A percentile compares a stretch with the other conserved stretches of the same genome.
phyloP scores from a whole-genome alignment of 257 asterid species.

The Galeopsis tetrahit region DNA sequence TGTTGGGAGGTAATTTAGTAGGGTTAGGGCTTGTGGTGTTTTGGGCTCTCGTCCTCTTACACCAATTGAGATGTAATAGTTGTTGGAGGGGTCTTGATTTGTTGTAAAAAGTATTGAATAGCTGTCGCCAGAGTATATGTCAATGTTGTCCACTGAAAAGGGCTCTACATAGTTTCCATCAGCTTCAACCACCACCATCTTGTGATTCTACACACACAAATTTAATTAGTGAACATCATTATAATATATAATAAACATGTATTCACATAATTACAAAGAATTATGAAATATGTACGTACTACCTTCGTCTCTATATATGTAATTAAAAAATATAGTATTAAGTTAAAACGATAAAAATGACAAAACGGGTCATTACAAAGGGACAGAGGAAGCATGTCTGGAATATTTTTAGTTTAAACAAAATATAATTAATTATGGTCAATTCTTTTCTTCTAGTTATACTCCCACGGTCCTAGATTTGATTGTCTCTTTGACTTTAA shows the following conservation, averaged over 20 bases:
- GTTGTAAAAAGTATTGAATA: constrained; percentile 71
- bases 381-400: too few relatives aligned
- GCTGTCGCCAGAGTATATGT: constrained; percentile 86
- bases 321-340: too few relatives aligned
- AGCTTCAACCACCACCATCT: constrained; percentile 74
- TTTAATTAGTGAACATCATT: neutral
- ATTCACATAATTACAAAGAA: too few relatives aligned
- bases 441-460: too few relatives aligned
- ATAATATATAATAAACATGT: neutral
- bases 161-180: constrained; percentile 83
- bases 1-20: constrained; percentile 62
- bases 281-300: too few relatives aligned
- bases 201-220: constrained; percentile 57
- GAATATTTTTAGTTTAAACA: too few relatives aligned
- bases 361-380: too few relatives aligned
- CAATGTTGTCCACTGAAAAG: constrained; percentile 59
- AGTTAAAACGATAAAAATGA: too few relatives aligned
- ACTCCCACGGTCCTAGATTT: too few relatives aligned
- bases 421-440: too few relatives aligned
- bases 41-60: constrained; percentile 77
- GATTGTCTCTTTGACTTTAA: too few relatives aligned
- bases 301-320: too few relatives aligned
- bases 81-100: constrained; percentile 55
- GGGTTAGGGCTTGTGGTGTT: constrained; percentile 71
- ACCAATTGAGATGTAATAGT: constrained; percentile 63